Evolutionary conservation across 306 rosid genomes (phyloP).

Genomic region (Ochetophila trinervis): DNA sequence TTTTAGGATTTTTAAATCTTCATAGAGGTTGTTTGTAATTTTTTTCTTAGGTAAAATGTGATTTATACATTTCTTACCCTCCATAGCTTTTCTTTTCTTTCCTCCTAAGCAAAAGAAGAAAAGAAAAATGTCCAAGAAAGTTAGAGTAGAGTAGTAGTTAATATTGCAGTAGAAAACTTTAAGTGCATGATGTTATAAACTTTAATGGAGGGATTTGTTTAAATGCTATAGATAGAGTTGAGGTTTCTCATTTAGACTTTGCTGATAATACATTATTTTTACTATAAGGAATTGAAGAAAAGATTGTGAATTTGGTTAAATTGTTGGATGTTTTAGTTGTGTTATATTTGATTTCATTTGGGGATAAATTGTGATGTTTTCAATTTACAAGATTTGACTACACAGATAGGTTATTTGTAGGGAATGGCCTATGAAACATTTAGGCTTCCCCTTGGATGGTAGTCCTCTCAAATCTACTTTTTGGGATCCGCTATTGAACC

Average conservation of each 20-base stretch:
- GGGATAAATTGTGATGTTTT: no score
- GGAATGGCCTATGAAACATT: no score
- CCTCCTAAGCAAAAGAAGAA: neutral
- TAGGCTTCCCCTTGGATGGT: no score
- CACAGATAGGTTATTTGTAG: no score
- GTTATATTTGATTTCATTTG: no score
- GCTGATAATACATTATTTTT: no score
- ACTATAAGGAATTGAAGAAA: no score
- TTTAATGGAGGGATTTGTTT: neutral
- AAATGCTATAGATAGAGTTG: neutral
- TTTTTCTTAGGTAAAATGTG: constrained; percentile 2
- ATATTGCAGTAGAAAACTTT: neutral
- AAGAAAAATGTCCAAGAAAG: neutral
- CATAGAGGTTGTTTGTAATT: constrained; percentile 8
- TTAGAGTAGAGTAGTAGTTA: neutral
- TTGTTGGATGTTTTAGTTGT: no score
- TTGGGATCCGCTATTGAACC: no score
- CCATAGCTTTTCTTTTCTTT: neutral
- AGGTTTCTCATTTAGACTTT: neutral
- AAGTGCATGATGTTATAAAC: neutral
- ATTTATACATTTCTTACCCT: neutral
- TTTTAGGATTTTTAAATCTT: constrained; percentile 7
- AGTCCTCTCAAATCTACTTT: no score
- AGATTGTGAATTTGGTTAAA: no score
- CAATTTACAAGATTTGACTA: no score